A percentile compares a stretch with the other conserved stretches of the same genome.
phyloP scores from a whole-genome alignment of 2,329 filamentous ascomycete genomes.

The Cordyceps javanica region DNA sequence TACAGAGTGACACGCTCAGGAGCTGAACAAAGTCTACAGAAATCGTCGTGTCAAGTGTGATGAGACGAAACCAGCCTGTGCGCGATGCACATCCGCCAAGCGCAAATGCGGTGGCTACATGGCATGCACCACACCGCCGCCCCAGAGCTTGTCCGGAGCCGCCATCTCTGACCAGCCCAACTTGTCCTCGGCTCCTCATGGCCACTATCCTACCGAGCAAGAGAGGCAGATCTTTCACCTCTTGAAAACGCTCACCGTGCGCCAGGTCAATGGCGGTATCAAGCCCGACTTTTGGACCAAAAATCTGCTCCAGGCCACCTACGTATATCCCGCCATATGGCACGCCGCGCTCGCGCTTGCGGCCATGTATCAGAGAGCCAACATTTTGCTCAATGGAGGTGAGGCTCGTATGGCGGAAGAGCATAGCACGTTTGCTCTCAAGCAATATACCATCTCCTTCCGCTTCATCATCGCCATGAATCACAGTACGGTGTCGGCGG shows the following conservation, averaged over 20 bases:
- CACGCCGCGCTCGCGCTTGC: slow-evolving; percentile 5
- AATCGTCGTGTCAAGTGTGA: slow-evolving; percentile 7
- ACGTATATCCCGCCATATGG: slow-evolving; percentile 10
- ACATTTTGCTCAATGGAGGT: neutral
- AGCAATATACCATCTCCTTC: slow-evolving; percentile 15
- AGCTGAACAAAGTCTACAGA: neutral
- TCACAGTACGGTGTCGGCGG: neutral
- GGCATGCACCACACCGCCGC: neutral
- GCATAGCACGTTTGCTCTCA: slow-evolving; percentile 12
- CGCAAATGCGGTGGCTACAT: slow-evolving; percentile 7
- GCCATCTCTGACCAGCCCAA: neutral
- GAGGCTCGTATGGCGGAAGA: neutral
- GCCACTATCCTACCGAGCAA: neutral
- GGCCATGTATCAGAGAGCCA: slow-evolving; percentile 4
- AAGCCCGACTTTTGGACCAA: slow-evolving; percentile 5
- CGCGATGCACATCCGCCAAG: neutral
- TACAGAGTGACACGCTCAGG: too few species aligned
- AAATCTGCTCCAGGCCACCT: slow-evolving; percentile 2
- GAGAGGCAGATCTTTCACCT: slow-evolving; percentile 5
- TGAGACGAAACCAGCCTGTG: slow-evolving; percentile 5
- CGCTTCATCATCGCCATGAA: slow-evolving; percentile 12
- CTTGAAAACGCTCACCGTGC: neutral
- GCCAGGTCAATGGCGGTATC: neutral
- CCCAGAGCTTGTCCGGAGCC: neutral
- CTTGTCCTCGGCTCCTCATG: neutral